Conservation (phyloP, 805 yeast genomes). For the Geotrichum ghanense region DNA sequence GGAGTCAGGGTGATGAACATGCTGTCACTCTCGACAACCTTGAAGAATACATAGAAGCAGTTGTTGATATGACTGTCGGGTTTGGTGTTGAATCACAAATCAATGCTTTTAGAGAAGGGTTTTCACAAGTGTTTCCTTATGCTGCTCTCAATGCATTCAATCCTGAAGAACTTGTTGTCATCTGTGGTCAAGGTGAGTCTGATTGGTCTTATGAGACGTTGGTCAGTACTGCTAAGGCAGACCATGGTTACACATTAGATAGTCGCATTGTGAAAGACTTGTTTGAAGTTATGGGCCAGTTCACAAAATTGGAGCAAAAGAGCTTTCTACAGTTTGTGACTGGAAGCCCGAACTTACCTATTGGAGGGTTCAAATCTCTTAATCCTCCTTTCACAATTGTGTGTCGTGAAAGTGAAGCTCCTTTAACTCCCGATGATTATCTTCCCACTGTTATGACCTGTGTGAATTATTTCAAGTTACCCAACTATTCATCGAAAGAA, state of each 20-base stretch:
- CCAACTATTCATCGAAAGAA: slow-evolving; percentile 58
- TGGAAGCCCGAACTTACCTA: slow-evolving; percentile 85
- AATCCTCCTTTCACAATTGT: slow-evolving; percentile 83
- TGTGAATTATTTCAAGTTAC: slow-evolving; percentile 85
- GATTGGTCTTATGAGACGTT: slow-evolving; percentile 65
- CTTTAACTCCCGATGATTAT: slow-evolving; percentile 58
- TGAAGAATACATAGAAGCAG: slow-evolving; percentile 41
- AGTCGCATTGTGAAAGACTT: slow-evolving; percentile 52
- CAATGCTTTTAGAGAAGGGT: slow-evolving; percentile 63
- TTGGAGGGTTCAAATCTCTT: slow-evolving; percentile 82
- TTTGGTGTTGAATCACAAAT: slow-evolving; percentile 57
- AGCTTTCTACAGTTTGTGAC: slow-evolving; percentile 77
- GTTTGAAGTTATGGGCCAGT: slow-evolving; percentile 47
- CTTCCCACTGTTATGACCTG: slow-evolving; percentile 98
- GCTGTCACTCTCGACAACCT: slow-evolving; percentile 43
- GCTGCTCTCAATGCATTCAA: slow-evolving; percentile 59
- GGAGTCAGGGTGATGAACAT: slow-evolving; percentile 42
- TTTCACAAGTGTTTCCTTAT: slow-evolving; percentile 73
- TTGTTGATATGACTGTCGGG: slow-evolving; percentile 48
- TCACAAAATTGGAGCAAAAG: slow-evolving; percentile 47
- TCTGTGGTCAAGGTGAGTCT: slow-evolving; percentile 72
- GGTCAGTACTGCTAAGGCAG: slow-evolving; percentile 55
- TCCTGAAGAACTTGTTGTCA: slow-evolving; percentile 55
- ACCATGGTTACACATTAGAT: slow-evolving; percentile 77
- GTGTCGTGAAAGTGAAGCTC: slow-evolving; percentile 61